phyloP scores from a whole-genome alignment of 306 rosid genomes.

The Quercus ilex region DNA sequence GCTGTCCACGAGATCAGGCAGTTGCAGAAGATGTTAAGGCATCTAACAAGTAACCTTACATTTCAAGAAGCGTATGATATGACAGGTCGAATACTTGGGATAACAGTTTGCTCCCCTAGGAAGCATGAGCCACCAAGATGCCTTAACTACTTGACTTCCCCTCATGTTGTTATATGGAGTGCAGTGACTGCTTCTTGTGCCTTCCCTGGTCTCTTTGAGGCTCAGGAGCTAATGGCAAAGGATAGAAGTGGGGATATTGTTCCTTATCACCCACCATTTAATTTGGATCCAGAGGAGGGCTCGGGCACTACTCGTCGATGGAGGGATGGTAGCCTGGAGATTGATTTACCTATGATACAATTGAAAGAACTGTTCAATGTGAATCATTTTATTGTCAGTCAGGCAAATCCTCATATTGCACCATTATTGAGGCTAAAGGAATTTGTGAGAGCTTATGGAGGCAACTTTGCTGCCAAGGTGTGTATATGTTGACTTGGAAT shows the following conservation, averaged over 20 bases:
- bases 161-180: slow-evolving; percentile 98
- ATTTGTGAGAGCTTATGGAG: slow-evolving; percentile 76
- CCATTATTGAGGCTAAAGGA: slow-evolving; percentile 85
- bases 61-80: slow-evolving; percentile 98
- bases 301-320: slow-evolving; percentile 67
- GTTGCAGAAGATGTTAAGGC: slow-evolving; percentile 85
- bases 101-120: slow-evolving; percentile 95
- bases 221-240: slow-evolving; percentile 99
- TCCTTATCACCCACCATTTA: slow-evolving; percentile 94
- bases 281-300: slow-evolving; percentile 86
- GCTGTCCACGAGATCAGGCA: slow-evolving; percentile 96
- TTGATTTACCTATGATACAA: slow-evolving; percentile 97
- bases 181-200: slow-evolving; percentile 99
- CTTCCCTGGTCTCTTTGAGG: slow-evolving; percentile 97
- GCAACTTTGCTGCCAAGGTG: slow-evolving; percentile 98
- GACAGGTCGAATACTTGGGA: slow-evolving; percentile 96
- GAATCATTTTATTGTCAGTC: slow-evolving; percentile 94
- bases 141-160: slow-evolving; percentile 96
- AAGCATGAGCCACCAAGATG: slow-evolving; percentile 99
- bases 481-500: slow-evolving; percentile 19
- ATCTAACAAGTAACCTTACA: slow-evolving; percentile 85
- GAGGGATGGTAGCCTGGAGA: slow-evolving; percentile 99
- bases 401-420: slow-evolving; percentile 94
- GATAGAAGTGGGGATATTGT: slow-evolving; percentile 90
- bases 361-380: slow-evolving; percentile 91